phyloP scores from a whole-genome alignment of 1,284 basidiomycete species.

The Cutaneotrichosporon sp. region DNA sequence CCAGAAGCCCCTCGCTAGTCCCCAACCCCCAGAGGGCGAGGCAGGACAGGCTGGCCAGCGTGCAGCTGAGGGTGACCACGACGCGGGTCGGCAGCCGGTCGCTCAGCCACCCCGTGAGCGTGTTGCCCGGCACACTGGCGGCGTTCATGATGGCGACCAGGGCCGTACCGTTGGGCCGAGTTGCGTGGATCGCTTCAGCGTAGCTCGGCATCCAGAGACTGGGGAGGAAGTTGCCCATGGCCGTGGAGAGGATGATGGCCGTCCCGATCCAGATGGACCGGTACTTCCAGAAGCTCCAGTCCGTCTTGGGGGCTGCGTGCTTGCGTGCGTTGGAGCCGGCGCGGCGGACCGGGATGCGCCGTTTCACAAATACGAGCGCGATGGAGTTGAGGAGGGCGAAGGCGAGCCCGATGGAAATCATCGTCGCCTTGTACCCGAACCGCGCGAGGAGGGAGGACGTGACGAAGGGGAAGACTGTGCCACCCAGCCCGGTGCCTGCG shows the following conservation, averaged over 20 bases:
- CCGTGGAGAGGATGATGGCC: conserved; percentile 37
- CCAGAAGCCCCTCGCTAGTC: conserved; percentile 27
- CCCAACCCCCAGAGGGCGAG: conserved; percentile 48
- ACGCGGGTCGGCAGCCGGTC: conserved; percentile 35
- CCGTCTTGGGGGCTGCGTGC: conserved; percentile 9
- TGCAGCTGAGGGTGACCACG: conserved; percentile 38
- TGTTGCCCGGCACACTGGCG: conserved; percentile 42
- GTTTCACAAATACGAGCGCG: conserved; percentile 39
- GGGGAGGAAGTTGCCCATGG: conserved; percentile 46
- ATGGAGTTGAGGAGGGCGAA: conserved; percentile 30
- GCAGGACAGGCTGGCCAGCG: conserved; percentile 35
- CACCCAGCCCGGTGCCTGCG: conserved; percentile 44
- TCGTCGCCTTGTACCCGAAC: conserved; percentile 47
- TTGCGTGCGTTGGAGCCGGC: conserved; percentile 1
- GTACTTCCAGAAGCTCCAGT: conserved; percentile 29
- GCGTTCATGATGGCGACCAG: conserved; percentile 47
- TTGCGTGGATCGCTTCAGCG: conserved; percentile 35
- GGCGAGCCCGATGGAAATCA: conserved; percentile 40
- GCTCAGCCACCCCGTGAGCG: conserved; percentile 39
- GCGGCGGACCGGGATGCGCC: conserved; percentile 30
- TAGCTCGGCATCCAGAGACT: conserved; percentile 44
- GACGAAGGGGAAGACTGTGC: conserved; percentile 44
- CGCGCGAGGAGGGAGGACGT: conserved; percentile 33
- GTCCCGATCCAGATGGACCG: conserved; percentile 33
- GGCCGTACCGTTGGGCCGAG: conserved; percentile 37